These are phyloP conservation scores for Candida maesae DNA, from an alignment of 805 yeast genomes.

Conservation along the genomic window DNA sequence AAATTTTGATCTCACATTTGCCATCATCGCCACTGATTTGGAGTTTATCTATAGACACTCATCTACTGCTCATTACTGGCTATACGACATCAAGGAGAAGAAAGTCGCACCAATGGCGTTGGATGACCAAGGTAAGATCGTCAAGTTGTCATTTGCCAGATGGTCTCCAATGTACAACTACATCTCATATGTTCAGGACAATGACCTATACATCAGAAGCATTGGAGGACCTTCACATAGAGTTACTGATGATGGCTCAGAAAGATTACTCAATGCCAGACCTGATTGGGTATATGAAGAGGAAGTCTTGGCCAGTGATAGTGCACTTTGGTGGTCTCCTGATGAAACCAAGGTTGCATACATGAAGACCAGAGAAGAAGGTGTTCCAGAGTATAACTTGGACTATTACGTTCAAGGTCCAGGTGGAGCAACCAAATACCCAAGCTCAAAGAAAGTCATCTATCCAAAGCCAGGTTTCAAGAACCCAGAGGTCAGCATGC, in stretches of 20 bases:
- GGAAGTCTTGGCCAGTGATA: slow-evolving; percentile 69
- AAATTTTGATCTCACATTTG: slow-evolving; percentile 23
- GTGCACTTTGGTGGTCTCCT: slow-evolving; percentile 86
- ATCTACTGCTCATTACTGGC: slow-evolving; percentile 38
- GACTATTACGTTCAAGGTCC: slow-evolving; percentile 62
- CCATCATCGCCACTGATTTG: slow-evolving; percentile 51
- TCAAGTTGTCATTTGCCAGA: slow-evolving; percentile 42
- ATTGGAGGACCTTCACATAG: slow-evolving; percentile 31
- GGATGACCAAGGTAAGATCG: slow-evolving; percentile 22
- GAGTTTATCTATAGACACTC: slow-evolving; percentile 55
- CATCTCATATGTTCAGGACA: slow-evolving; percentile 61
- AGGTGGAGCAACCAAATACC: slow-evolving; percentile 47
- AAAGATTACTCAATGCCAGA: slow-evolving; percentile 68
- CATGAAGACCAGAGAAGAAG: slow-evolving; percentile 64
- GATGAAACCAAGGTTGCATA: slow-evolving; percentile 60
- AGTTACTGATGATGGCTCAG: slow-evolving; percentile 64
- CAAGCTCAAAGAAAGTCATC: slow-evolving; percentile 52
- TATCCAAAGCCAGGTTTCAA: slow-evolving; percentile 83
- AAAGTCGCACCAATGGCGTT: slow-evolving; percentile 29
- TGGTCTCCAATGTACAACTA: slow-evolving; percentile 74
- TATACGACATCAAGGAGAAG: slow-evolving; percentile 30
- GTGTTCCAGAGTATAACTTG: slow-evolving; percentile 65
- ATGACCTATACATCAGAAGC: slow-evolving; percentile 58
- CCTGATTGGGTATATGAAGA: slow-evolving; percentile 97
- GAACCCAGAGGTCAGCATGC: slow-evolving; percentile 63